These are phyloP conservation scores for Themeda triandra DNA, from an alignment of 176 grass and related monocot species.

Conservation along the genomic window DNA sequence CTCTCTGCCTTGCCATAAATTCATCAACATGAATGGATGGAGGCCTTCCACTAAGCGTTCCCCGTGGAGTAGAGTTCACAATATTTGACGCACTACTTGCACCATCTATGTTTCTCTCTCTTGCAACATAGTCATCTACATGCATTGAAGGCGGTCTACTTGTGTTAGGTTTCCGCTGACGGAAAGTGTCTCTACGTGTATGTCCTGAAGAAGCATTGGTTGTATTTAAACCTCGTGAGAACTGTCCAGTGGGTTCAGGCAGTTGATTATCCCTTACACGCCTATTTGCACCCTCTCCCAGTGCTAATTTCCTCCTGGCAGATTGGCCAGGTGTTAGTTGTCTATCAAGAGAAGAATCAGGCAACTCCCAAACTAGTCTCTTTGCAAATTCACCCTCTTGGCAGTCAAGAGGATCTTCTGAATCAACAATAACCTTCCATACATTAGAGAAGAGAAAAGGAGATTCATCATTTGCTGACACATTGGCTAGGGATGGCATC, in stretches of 20 bases:
- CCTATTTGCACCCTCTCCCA: conserved; percentile 53
- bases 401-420: conserved; percentile 42
- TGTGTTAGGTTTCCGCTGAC: conserved; percentile 94
- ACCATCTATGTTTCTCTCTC: conserved; percentile 97
- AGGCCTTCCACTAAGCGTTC: conserved; percentile 70
- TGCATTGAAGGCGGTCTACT: conserved; percentile 99
- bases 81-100: conserved; percentile 86
- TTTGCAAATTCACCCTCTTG: conserved; percentile 52
- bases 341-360: conserved; percentile 84
- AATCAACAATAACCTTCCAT: conserved; percentile 71
- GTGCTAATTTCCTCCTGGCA: conserved; percentile 66
- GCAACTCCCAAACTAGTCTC: conserved; percentile 82
- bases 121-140: conserved; percentile 99
- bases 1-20: conserved; percentile 93
- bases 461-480: conserved; percentile 36
- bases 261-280: conserved; percentile 59
- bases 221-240: conserved; percentile 57
- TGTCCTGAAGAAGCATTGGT: conserved; percentile 54
- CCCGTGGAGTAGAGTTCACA: conserved; percentile 65
- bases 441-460: conserved; percentile 60
- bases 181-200: conserved; percentile 89
- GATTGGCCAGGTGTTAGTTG: conserved; percentile 49
- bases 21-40: conserved; percentile 99
- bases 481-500: conserved; percentile 49
- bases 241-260: conserved; percentile 58